These are phyloP conservation scores for Andrographis paniculata DNA, from an alignment of 305 asterid species.

Conservation along the genomic window DNA sequence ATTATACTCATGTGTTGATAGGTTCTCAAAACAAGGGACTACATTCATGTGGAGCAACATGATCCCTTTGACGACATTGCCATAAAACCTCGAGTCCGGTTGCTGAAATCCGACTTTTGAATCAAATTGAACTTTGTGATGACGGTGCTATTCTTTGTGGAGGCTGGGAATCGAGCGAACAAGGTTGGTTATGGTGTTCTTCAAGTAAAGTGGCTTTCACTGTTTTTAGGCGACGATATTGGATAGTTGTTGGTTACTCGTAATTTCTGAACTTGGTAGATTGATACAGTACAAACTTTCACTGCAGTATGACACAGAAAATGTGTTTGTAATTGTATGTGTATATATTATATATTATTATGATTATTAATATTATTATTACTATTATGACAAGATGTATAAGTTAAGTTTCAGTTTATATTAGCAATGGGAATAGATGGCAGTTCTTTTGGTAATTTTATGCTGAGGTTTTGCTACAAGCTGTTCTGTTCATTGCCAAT, in stretches of 20 bases:
- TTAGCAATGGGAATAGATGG: constrained; percentile 6
- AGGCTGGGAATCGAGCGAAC: constrained; percentile 4
- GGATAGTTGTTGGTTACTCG: constrained; percentile 7
- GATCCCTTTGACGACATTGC: constrained; percentile 43
- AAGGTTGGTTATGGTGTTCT: not conserved
- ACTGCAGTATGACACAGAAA: constrained; percentile 13
- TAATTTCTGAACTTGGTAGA: constrained; percentile 15
- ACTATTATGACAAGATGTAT: too few species aligned
- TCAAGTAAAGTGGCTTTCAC: not conserved
- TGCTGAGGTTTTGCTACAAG: too few species aligned
- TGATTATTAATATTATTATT: too few species aligned
- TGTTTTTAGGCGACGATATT: constrained; percentile 12
- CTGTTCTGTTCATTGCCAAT: too few species aligned
- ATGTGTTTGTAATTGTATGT: constrained; percentile 13
- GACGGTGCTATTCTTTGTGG: constrained; percentile 1
- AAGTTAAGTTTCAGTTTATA: not conserved
- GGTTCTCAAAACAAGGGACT: constrained; percentile 90
- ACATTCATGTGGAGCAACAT: constrained; percentile 69
- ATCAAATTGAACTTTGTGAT: constrained; percentile 1
- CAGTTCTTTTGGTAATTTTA: too few species aligned
- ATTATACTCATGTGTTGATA: constrained; percentile 13
- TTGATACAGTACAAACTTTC: constrained; percentile 13
- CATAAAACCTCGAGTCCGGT: constrained; percentile 48
- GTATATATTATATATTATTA: constrained; percentile 10
- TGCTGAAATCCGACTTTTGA: constrained; percentile 41